Evolutionary conservation across 148 eudicot genomes (phyloP).

Genomic region (Rheum nobile): DNA sequence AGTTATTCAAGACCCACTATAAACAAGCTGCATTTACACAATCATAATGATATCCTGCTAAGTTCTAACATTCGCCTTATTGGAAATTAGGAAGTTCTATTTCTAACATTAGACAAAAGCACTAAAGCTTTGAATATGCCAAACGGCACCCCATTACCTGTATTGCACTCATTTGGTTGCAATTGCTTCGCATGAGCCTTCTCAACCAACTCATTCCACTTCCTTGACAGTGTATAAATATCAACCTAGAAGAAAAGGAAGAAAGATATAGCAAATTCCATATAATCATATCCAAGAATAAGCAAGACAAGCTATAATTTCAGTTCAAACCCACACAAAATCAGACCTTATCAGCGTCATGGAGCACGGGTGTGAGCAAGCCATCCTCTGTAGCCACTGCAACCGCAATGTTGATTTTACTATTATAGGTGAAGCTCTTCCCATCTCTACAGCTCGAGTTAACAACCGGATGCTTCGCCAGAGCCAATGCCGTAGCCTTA

Average conservation of each 20-base stretch:
- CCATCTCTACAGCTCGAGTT: slow-evolving; percentile 98
- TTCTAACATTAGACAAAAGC: neutral
- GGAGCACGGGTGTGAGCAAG: slow-evolving; percentile 82
- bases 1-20: neutral
- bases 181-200: slow-evolving; percentile 89
- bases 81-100: neutral
- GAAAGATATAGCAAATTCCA: neutral
- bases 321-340: neutral
- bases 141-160: slow-evolving; percentile 25
- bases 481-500: slow-evolving; percentile 89
- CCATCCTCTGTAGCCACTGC: slow-evolving; percentile 97
- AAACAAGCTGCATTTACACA: neutral
- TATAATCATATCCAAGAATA: neutral
- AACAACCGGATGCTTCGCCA: slow-evolving; percentile 78
- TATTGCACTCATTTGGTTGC: slow-evolving; percentile 66
- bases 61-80: neutral
- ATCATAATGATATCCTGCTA: neutral
- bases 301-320: neutral
- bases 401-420: slow-evolving; percentile 79
- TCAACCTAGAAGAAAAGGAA: slow-evolving; percentile 38
- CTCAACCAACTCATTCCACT: slow-evolving; percentile 95
- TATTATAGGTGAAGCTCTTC: slow-evolving; percentile 87
- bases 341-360: slow-evolving; percentile 78
- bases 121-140: neutral
- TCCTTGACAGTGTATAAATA: slow-evolving; percentile 66